Evolutionary conservation across 169 alveolate species (phyloP).

Genomic region (Ichthyophthirius multifiliis): DNA sequence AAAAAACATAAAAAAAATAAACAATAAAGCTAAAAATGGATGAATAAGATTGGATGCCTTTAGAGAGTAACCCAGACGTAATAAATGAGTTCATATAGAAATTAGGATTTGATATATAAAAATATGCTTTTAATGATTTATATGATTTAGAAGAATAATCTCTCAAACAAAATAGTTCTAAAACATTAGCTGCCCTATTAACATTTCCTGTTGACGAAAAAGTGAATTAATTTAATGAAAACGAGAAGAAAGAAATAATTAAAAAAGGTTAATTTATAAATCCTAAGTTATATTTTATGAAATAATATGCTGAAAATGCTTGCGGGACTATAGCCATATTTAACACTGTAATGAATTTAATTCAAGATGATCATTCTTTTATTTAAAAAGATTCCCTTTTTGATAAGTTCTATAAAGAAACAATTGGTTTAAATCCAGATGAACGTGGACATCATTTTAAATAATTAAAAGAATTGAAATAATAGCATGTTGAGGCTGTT

Average conservation of each 20-base stretch:
- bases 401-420: constrained; percentile 9
- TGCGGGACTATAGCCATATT: constrained; percentile 80
- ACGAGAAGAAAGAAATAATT: constrained; percentile 21
- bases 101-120: constrained; percentile 56
- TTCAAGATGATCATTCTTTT: constrained; percentile 3
- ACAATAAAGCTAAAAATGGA: no score
- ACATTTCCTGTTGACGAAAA: constrained; percentile 56
- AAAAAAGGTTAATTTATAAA: constrained; percentile 5
- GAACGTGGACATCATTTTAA: constrained; percentile 46
- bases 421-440: constrained; percentile 44
- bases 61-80: constrained; percentile 78
- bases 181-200: constrained; percentile 59
- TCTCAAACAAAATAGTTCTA: constrained; percentile 46
- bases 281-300: constrained; percentile 58
- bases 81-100: constrained; percentile 44
- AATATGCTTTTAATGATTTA: constrained; percentile 58
- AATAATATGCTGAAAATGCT: constrained; percentile 74
- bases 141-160: constrained; percentile 62
- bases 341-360: constrained; percentile 58
- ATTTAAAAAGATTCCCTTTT: constrained; percentile 17
- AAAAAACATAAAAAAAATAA: no score
- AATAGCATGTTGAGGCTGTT: constrained; percentile 36
- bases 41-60: constrained; percentile 75
- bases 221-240: constrained; percentile 38
- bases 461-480: constrained; percentile 14